Conservation (phyloP, 1,284 basidiomycete genomes). For the Porphyrellus sp. region DNA sequence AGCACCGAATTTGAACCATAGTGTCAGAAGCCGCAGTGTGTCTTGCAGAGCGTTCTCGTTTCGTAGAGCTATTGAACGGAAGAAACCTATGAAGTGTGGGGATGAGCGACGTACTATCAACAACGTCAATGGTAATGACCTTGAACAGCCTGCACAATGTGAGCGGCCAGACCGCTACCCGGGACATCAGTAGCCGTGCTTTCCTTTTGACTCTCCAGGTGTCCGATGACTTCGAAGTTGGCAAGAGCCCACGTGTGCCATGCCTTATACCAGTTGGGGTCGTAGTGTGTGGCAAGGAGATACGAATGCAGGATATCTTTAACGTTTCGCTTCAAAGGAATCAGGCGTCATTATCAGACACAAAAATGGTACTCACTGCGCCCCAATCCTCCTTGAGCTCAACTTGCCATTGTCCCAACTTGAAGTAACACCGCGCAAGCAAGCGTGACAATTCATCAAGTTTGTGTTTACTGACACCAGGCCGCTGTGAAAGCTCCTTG, state of each 20-base stretch:
- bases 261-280: constrained; percentile 95
- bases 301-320: constrained; percentile 85
- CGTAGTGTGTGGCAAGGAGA: constrained; percentile 86
- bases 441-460: constrained; percentile 79
- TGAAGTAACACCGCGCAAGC: constrained; percentile 96
- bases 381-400: constrained; percentile 80
- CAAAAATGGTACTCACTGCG: constrained; percentile 47
- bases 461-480: constrained; percentile 58
- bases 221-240: constrained; percentile 93
- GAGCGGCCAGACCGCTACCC: constrained; percentile 70
- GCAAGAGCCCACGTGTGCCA: constrained; percentile 99
- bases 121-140: constrained; percentile 44
- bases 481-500: constrained; percentile 43
- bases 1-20: constrained; percentile 99
- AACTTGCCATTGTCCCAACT: constrained; percentile 94
- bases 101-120: constrained; percentile 3
- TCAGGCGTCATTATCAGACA: constrained; percentile 12
- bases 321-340: constrained; percentile 59
- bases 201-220: constrained; percentile 69
- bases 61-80: constrained; percentile 90
- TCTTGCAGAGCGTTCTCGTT: constrained; percentile 95
- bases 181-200: constrained; percentile 65
- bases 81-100: constrained; percentile 66
- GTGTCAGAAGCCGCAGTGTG: constrained; percentile 86
- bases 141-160: constrained; percentile 94